Evolutionary conservation across 768 basidiomycete genomes (phyloP), one percentile per base, ranked within the genome.

Genomic region (Clavaria fumosa): DNA sequence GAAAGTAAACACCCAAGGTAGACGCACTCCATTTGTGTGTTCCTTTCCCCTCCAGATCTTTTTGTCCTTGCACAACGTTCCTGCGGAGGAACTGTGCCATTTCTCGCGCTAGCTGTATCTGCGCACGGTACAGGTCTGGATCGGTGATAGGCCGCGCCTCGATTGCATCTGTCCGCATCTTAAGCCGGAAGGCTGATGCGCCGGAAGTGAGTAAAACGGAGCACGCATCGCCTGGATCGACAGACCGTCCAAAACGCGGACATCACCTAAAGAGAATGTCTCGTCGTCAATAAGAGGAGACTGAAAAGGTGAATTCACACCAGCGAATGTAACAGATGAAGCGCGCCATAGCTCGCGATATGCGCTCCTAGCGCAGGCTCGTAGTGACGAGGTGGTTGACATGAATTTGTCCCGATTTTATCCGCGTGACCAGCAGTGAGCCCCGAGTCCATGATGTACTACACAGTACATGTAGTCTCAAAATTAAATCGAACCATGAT

Each of bases 1-100:
- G 9, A 15, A 23, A 15, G 27, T 12, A 31, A 14, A 21, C 14
- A 35, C 34, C 19, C 28, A 7, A 35, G 22, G 28, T 14, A 50
- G 9, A 47, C 70, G 44, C 52, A 81, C 78, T 70, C 69, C 75
- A 83, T 21, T 67, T 60, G 20, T 70, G 72, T 22, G 59, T 51
- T 10, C 39, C 40, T 4, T 47, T 46, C n/a, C 50, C 51, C 12
- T 57, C 39, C 7, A 56, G 50, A 14, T 72, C 61, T 48, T 60
- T 69, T 31, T 60, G 55, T 2, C 75, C 91, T 55, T 96, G 91
- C 1, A 88, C 89, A 31, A 97, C 64, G 53, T 97, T 96, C 53
- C 61, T 72, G 43, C 80, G 65, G 42, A 96, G 52, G 23, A 84
- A 72, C 17, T 61, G 51, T 3, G 89, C 83, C 31, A 90, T 64